Evolutionary conservation across 148 eudicot genomes (phyloP).

Genomic region (Chenopodium berlandieri): DNA sequence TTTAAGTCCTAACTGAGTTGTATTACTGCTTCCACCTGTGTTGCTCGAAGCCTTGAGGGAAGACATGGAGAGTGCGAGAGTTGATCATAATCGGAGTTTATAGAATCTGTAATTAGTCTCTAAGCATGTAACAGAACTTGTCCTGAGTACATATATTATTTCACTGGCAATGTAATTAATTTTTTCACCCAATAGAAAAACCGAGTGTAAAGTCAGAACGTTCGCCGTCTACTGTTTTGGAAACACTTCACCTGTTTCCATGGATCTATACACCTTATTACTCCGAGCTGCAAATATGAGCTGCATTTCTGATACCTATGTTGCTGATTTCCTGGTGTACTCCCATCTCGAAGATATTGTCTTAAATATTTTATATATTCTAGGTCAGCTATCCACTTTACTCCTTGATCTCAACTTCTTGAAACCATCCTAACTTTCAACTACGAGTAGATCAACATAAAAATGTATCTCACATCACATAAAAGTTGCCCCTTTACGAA

Average conservation of each 20-base stretch:
- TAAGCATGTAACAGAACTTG: slow-evolving; percentile 4
- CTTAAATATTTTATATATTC: background rate
- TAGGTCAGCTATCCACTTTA: background rate
- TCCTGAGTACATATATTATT: slow-evolving; percentile 25
- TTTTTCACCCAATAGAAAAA: slow-evolving; percentile 2
- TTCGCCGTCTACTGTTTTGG: background rate
- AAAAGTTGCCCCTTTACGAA: too few relatives aligned
- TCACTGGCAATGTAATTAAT: slow-evolving; percentile 27
- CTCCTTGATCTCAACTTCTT: background rate
- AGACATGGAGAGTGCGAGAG: slow-evolving; percentile 4
- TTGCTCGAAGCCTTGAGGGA: background rate
- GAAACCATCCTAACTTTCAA: background rate
- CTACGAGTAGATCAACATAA: too few relatives aligned
- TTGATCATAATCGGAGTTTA: background rate
- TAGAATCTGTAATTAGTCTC: slow-evolving; percentile 30
- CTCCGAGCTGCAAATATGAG: slow-evolving; percentile 7
- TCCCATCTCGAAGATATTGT: background rate
- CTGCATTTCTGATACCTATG: slow-evolving; percentile 6
- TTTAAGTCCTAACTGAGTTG: slow-evolving; percentile 9
- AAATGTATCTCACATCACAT: too few relatives aligned
- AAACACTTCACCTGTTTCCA: background rate
- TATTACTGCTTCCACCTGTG: background rate
- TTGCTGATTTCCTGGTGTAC: background rate
- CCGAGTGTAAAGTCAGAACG: slow-evolving; percentile 7
- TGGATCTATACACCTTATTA: background rate